Conservation (phyloP, 805 yeast genomes). For the Yarrowia sp. region DNA sequence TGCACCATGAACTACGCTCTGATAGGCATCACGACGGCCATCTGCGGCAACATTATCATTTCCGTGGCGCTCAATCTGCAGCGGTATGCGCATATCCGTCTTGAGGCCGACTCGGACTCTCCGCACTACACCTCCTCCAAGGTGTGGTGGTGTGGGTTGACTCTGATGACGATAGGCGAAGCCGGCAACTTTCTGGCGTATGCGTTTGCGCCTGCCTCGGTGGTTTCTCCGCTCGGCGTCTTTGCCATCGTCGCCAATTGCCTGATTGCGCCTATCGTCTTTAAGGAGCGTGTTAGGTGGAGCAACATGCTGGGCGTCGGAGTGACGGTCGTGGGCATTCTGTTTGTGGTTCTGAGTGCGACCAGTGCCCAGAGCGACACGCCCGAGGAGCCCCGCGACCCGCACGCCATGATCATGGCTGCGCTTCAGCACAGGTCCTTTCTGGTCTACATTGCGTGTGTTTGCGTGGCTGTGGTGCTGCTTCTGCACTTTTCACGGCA, state of each 20-base stretch:
- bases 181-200: slow-evolving; percentile 49
- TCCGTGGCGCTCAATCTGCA: slow-evolving; percentile 45
- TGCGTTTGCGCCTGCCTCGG: slow-evolving; percentile 49
- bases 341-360: slow-evolving; percentile 44
- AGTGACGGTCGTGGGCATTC: slow-evolving; percentile 45
- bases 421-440: not conserved
- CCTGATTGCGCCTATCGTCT: slow-evolving; percentile 49
- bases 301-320: slow-evolving; percentile 44
- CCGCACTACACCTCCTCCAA: slow-evolving; percentile 10
- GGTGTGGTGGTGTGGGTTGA: slow-evolving; percentile 30
- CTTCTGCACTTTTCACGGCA: not conserved
- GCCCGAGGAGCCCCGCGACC: not conserved
- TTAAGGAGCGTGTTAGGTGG: slow-evolving; percentile 42
- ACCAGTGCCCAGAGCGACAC: slow-evolving; percentile 29
- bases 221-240: slow-evolving; percentile 52
- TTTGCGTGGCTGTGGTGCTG: not conserved
- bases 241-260: slow-evolving; percentile 50
- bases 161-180: slow-evolving; percentile 41
- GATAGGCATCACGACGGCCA: slow-evolving; percentile 41
- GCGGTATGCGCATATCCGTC: slow-evolving; percentile 42
- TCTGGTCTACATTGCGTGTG: not conserved
- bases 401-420: slow-evolving; percentile 17
- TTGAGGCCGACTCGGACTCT: slow-evolving; percentile 30
- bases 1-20: slow-evolving; percentile 30
- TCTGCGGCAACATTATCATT: slow-evolving; percentile 43